Conservation (phyloP, 2,329 filamentous ascomycete species). For the Sodiomyces alkalinus region DNA sequence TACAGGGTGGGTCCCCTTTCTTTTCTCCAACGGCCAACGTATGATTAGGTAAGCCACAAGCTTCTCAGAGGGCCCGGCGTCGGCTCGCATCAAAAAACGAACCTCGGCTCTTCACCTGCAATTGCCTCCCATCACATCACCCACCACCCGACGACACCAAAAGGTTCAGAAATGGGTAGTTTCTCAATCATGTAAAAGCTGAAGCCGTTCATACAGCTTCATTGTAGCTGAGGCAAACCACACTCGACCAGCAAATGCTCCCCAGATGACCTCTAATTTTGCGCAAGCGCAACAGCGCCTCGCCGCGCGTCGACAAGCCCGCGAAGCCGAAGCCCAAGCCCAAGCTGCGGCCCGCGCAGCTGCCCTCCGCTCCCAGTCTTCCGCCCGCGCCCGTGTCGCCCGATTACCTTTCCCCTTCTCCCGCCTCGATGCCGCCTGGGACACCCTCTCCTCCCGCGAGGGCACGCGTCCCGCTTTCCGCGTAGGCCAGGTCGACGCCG, state of each 20-base stretch:
- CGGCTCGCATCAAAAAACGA: too few species aligned
- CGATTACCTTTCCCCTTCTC: conserved; percentile 49
- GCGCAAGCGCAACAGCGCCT: conserved; percentile 81
- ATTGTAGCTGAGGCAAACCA: not conserved
- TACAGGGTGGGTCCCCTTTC: too few species aligned
- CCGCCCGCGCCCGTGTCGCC: conserved; percentile 38
- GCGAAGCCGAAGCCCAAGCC: conserved; percentile 50
- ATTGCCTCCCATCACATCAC: not conserved
- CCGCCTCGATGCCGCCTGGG: conserved; percentile 48
- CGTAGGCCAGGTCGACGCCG: conserved; percentile 91
- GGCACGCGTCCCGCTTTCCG: conserved; percentile 77
- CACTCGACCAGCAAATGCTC: conserved; percentile 12
- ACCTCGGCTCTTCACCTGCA: conserved; percentile 2
- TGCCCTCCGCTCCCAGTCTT: conserved; percentile 30
- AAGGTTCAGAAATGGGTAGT: not conserved
- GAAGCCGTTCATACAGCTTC: not conserved
- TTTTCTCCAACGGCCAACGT: too few species aligned
- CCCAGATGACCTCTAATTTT: conserved; percentile 49
- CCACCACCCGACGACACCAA: not conserved
- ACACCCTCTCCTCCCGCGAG: conserved; percentile 55
- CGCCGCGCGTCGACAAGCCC: conserved; percentile 61
- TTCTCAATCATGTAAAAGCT: too few species aligned
- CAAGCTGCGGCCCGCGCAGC: conserved; percentile 30
- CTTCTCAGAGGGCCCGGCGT: too few species aligned
- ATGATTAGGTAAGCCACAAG: too few species aligned